Conservation (phyloP, 371 early-diverging fungal genomes). For the Mortierella sp. region DNA sequence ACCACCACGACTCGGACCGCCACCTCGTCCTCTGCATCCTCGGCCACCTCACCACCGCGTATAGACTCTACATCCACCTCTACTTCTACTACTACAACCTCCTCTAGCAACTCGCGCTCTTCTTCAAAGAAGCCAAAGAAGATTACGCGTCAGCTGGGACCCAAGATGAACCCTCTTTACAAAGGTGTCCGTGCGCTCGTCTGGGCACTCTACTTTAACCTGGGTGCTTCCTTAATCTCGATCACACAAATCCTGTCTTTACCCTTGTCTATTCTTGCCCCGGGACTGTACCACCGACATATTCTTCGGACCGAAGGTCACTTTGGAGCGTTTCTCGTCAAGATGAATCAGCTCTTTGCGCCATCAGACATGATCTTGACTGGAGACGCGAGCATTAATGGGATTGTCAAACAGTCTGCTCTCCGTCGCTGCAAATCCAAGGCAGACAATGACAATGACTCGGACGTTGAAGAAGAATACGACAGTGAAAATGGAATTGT, state of each 20-base stretch:
- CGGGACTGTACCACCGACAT: constrained; percentile 56
- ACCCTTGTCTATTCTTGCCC: constrained; percentile 32
- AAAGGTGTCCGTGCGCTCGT: constrained; percentile 30
- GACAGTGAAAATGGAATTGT: constrained; percentile 33
- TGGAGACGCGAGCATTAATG: constrained; percentile 58
- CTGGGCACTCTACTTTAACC: constrained; percentile 44
- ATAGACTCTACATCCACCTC: not conserved
- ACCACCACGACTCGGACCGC: not conserved
- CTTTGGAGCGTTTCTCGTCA: constrained; percentile 70
- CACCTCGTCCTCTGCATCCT: not conserved
- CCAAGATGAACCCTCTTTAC: constrained; percentile 48
- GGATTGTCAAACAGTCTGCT: constrained; percentile 27
- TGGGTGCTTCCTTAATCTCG: constrained; percentile 42
- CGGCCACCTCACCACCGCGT: not conserved
- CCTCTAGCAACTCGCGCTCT: not conserved
- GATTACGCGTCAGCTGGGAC: constrained; percentile 12
- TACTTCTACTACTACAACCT: not conserved
- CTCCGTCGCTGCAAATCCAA: constrained; percentile 18
- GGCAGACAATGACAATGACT: constrained; percentile 15
- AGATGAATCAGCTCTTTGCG: constrained; percentile 72
- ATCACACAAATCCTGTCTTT: constrained; percentile 43
- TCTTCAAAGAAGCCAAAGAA: too few species aligned
- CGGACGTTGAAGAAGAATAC: constrained; percentile 13
- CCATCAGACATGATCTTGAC: constrained; percentile 69
- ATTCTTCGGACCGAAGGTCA: constrained; percentile 66